A percentile compares a stretch with the other conserved stretches of the same genome.
Evolutionary conservation across 2,329 filamentous ascomycete genomes (phyloP).

Genomic region (Scedosporium boydii): DNA sequence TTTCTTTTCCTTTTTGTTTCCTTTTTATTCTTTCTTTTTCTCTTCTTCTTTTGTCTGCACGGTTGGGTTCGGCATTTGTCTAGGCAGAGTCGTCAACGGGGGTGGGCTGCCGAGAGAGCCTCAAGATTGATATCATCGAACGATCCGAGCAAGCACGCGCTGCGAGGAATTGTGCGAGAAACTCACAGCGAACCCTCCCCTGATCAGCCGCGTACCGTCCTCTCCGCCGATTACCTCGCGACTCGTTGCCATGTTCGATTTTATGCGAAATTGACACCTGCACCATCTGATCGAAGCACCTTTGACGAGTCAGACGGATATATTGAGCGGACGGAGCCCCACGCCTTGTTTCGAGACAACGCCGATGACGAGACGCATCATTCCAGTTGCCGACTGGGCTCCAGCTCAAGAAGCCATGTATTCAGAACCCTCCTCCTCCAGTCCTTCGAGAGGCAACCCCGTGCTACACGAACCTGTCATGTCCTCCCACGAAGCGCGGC

Average conservation of each 20-base stretch:
- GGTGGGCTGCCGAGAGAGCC: too few species aligned
- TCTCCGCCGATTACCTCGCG: neutral
- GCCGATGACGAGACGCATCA: conserved; percentile 25
- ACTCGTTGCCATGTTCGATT: neutral
- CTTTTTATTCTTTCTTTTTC: too few species aligned
- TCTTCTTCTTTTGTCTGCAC: too few species aligned
- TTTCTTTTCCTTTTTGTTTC: too few species aligned
- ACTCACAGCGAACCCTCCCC: neutral
- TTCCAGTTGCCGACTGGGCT: conserved; percentile 31
- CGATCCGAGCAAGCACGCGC: neutral
- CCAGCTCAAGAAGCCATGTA: conserved; percentile 31
- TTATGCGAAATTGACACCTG: neutral
- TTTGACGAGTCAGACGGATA: neutral
- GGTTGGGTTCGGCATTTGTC: too few species aligned
- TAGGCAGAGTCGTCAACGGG: too few species aligned
- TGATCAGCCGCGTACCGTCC: neutral
- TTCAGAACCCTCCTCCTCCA: conserved; percentile 2
- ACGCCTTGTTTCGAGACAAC: neutral
- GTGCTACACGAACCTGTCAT: neutral
- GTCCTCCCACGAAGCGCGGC: neutral
- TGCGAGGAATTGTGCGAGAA: neutral
- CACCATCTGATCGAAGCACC: neutral
- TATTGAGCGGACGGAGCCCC: conserved; percentile 8
- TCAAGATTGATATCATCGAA: too few species aligned
- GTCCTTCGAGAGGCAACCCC: neutral